Base-by-base conservation (phyloP, 352 stramenopile genomes). In the Pythium inflatum region DNA sequence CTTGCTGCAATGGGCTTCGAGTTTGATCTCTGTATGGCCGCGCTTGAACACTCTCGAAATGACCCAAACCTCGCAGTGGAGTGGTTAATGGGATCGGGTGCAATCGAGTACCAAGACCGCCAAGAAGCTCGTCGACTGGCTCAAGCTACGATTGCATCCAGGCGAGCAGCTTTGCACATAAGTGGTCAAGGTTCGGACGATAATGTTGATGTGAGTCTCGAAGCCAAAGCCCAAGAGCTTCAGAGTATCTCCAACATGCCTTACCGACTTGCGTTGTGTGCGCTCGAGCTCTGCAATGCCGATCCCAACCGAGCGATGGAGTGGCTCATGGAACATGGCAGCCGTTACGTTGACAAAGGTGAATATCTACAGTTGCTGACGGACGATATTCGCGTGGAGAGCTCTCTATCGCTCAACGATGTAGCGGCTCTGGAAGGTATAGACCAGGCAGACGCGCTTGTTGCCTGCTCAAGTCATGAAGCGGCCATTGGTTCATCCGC, bases 1-100 rank as follows among this genome's bases (percentile, higher is more conserved):
- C 67, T 96, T 28, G 87, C 87, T 40, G 88, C 86, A 1, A 96
- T 96, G 89, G 89, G 89, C 0, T 96, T 96, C 36, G 89, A 94
- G 58, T 94, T 96, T 69, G 89, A 95, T 7, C 72, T 96, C 20
- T 96, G 89, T 56, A 92, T 96, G 85, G 74, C 80, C 25, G 89
- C 89, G 13, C 70, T 96, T 6, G 87, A 95, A 49, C 78, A 93
- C 38, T 89, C 86, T 13, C 78, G 85, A 11, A 89, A 96, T 67
- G 89, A 96, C 33, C 89, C 88, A 2, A 96, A 95, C 54, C 54
- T 88, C 22, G 89, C 89, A 4, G 88, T 94, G 5, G 89, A 96
- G 66, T 96, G 89, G 89, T 71, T 96, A 22, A 96, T 94, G 86
- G 85, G 89, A 6, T 75, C 76, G 46, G 81, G 80, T n/a, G 85